Conservation (phyloP, 345 rosid species). For the Hirschfeldia incana region DNA sequence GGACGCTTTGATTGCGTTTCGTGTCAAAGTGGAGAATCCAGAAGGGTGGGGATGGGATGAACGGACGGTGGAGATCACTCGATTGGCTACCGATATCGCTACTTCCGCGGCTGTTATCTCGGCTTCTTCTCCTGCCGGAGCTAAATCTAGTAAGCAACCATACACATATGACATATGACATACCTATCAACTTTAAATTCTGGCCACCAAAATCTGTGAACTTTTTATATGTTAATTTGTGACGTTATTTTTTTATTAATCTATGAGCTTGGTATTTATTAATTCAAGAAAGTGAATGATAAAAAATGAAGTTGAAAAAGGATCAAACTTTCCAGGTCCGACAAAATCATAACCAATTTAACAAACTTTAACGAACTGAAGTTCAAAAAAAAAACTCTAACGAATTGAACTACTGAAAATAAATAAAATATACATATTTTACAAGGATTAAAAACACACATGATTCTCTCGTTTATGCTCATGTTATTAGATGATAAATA, state of each 20-base stretch:
- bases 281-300: background rate
- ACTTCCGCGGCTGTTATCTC: conserved; percentile 53
- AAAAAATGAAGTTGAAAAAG: background rate
- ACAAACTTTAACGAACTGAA: too few species aligned
- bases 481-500: too few species aligned
- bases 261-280: background rate
- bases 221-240: background rate
- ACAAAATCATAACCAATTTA: too few species aligned
- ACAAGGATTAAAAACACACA: too few species aligned
- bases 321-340: too few species aligned
- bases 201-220: background rate
- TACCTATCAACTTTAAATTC: background rate
- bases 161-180: background rate
- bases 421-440: too few species aligned
- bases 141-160: conserved; percentile 39
- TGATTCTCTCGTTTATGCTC: too few species aligned
- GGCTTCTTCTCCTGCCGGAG: conserved; percentile 54
- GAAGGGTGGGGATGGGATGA: conserved; percentile 41
- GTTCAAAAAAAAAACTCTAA: too few species aligned
- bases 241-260: background rate
- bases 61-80: conserved; percentile 51
- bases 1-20: conserved; percentile 61
- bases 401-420: too few species aligned
- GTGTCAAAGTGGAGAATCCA: conserved; percentile 72
- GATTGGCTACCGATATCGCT: conserved; percentile 59